A percentile compares a stretch with the other conserved stretches of the same genome.
Evolutionary conservation across 2,329 filamentous ascomycete genomes (phyloP).

Genomic region (Neurospora sp.): DNA sequence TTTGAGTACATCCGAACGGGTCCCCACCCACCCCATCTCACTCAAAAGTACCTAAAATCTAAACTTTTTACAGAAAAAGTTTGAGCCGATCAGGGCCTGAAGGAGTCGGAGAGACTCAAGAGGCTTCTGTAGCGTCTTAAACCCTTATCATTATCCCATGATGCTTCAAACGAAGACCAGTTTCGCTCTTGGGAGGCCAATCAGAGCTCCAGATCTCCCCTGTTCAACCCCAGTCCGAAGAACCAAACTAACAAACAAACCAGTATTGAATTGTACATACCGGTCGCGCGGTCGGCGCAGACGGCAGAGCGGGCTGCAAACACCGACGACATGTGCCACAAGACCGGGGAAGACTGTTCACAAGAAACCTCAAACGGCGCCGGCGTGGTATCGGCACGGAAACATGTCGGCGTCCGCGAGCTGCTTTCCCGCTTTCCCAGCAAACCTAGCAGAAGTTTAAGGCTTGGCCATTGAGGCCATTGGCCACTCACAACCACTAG

Average conservation of each 20-base stretch:
- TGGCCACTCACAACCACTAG: not conserved
- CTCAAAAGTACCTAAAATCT: too few species aligned
- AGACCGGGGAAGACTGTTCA: not conserved
- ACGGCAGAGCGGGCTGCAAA: not conserved
- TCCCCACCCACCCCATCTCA: too few species aligned
- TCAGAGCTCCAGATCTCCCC: not conserved
- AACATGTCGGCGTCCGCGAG: not conserved
- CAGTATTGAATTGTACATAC: not conserved
- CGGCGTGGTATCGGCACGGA: not conserved
- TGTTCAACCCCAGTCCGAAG: not conserved
- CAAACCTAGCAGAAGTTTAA: not conserved
- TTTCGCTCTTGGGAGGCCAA: not conserved
- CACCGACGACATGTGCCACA: not conserved
- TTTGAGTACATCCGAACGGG: too few species aligned
- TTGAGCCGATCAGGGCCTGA: too few species aligned
- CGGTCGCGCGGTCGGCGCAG: not conserved
- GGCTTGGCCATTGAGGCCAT: not conserved
- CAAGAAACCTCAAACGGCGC: not conserved
- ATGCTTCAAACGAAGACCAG: not conserved
- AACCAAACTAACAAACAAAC: not conserved
- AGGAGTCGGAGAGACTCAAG: too few species aligned
- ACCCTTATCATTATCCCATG: not conserved
- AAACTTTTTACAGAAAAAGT: too few species aligned
- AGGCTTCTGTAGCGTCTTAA: not conserved
- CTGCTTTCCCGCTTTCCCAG: not conserved